Evolutionary conservation across 768 basidiomycete species (phyloP).

Genomic region (Termitomyces sp.): DNA sequence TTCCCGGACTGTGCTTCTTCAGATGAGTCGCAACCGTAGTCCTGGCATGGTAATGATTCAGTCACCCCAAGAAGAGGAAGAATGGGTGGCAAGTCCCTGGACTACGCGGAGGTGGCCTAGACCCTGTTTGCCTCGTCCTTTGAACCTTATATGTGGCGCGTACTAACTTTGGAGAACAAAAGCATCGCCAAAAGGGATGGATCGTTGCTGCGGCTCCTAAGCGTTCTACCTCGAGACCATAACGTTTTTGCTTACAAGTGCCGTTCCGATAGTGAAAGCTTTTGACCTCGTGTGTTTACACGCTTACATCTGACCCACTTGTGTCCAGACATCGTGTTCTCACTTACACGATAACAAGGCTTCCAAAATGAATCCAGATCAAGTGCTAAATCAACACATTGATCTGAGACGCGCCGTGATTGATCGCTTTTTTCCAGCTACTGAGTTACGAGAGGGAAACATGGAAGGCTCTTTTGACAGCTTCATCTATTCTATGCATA

Average conservation of each 20-base stretch:
- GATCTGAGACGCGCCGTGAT: not conserved
- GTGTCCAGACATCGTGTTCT: not conserved
- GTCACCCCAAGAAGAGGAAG: not conserved
- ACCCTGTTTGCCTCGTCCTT: not conserved
- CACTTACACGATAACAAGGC: not conserved
- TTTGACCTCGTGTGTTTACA: slow-evolving; percentile 5
- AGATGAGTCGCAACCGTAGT: not conserved
- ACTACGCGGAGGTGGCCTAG: slow-evolving; percentile 8
- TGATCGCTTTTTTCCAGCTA: not conserved
- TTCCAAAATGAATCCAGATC: not conserved
- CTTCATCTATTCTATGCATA: not conserved
- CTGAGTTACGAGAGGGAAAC: not conserved
- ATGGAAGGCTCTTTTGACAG: no score
- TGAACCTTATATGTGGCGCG: slow-evolving; percentile 11
- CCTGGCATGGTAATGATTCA: slow-evolving; percentile 1
- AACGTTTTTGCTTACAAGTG: slow-evolving; percentile 2
- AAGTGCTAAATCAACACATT: not conserved
- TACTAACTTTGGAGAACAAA: slow-evolving; percentile 5
- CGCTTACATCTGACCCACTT: slow-evolving; percentile 8
- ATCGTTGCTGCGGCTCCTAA: slow-evolving; percentile 1
- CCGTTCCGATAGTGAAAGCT: not conserved
- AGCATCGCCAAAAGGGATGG: slow-evolving; percentile 4
- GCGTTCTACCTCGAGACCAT: slow-evolving; percentile 1
- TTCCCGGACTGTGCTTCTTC: not conserved
- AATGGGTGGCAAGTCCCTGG: slow-evolving; percentile 7